Evolutionary conservation across 129 eudicot species (phyloP).

Genomic region (Calendula officinalis): DNA sequence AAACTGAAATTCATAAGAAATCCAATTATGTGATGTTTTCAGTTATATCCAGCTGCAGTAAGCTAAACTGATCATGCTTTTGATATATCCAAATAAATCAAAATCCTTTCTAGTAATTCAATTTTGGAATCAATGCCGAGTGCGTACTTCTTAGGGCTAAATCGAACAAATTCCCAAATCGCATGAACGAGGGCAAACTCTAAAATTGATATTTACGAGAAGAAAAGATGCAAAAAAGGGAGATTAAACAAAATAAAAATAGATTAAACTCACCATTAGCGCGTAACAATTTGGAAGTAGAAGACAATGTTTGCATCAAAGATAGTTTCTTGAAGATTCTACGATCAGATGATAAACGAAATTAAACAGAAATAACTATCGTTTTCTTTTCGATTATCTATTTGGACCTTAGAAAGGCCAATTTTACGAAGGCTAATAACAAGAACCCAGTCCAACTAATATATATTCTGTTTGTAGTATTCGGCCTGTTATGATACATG

Average conservation of each 20-base stretch:
- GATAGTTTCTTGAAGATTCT: conserved; percentile 25
- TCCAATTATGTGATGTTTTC: too few species aligned
- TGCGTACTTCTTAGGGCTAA: conserved; percentile 1
- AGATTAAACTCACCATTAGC: conserved; percentile 19
- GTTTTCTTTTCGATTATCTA: not conserved
- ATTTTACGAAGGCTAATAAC: not conserved
- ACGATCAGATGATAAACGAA: not conserved
- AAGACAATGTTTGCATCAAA: conserved; percentile 32
- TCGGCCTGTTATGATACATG: not conserved
- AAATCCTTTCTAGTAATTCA: not conserved
- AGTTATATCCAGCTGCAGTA: too few species aligned
- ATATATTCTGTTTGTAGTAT: not conserved
- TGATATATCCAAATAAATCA: too few species aligned
- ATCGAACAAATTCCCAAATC: conserved; percentile 7
- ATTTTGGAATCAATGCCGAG: not conserved
- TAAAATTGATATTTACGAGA: not conserved
- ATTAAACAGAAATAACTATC: not conserved
- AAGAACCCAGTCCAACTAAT: not conserved
- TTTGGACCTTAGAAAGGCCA: conserved; percentile 13
- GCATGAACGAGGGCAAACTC: conserved; percentile 17
- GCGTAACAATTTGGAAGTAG: conserved; percentile 8
- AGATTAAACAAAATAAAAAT: not conserved
- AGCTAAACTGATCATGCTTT: too few species aligned
- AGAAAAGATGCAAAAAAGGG: not conserved
- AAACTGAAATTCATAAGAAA: too few species aligned